Conservation (phyloP, 805 yeast genomes). For the Barnettozyma botsteinii region DNA sequence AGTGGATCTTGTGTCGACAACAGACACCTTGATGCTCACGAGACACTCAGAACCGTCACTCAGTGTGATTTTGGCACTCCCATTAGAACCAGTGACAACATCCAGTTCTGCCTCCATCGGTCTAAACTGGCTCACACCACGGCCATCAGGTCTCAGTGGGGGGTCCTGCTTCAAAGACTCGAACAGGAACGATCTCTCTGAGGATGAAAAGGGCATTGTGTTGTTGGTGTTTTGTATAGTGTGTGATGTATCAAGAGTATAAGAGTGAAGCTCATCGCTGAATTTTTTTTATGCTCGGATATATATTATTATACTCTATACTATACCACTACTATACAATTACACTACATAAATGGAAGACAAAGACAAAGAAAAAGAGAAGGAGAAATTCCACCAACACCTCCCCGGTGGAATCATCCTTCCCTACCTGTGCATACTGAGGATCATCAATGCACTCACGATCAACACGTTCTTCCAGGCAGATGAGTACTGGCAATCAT, state of each 20-base stretch:
- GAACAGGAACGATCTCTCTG: constrained; percentile 70
- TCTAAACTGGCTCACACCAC: constrained; percentile 67
- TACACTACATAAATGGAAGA: too few relatives aligned
- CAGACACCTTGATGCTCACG: constrained; percentile 84
- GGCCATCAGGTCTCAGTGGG: constrained; percentile 80
- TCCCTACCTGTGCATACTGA: constrained; percentile 32
- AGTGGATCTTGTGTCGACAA: constrained; percentile 44
- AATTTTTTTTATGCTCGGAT: not conserved
- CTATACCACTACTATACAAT: too few relatives aligned
- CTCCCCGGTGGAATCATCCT: constrained; percentile 21
- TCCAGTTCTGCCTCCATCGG: constrained; percentile 80
- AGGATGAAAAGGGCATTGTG: constrained; percentile 62
- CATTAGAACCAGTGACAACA: constrained; percentile 83
- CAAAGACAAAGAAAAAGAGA: not conserved
- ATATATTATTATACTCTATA: too few relatives aligned
- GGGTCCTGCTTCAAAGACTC: constrained; percentile 60
- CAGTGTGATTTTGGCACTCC: constrained; percentile 81
- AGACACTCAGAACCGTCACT: constrained; percentile 93
- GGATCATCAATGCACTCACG: constrained; percentile 59
- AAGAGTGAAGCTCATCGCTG: constrained; percentile 1
- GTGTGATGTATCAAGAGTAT: not conserved
- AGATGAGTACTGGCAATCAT: constrained; percentile 89
- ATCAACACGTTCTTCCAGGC: constrained; percentile 85
- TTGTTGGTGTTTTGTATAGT: not conserved
- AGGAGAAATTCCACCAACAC: not conserved